Base-by-base conservation (phyloP, 768 basidiomycete species). In the Mycena leptocephala region DNA sequence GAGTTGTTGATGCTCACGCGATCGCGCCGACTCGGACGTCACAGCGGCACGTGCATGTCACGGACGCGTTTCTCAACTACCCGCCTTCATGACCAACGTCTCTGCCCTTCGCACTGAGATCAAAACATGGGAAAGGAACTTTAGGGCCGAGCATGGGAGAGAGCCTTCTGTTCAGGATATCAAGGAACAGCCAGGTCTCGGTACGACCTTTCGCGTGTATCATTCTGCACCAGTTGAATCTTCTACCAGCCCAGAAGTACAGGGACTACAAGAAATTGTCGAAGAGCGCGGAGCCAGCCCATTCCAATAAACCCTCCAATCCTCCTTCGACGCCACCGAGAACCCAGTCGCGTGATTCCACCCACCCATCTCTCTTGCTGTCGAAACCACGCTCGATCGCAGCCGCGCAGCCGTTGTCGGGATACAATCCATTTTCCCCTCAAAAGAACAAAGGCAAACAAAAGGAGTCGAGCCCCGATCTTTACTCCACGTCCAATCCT, bases 341-440 rank as follows among this genome's bases (percentile, higher is more conserved):
- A 78, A 77, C 78, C 24, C 81, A 65, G 72, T 76, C 73, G 76
- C 81, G 65, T 81, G 84, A 72, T 73, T 84, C 86, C 59, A 74
- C 82, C 75, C 63, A 83, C 82, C 65, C 82, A 66, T 85, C 86
- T 63, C 82, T 87, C 56, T 82, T 91, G 48, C 83, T 90, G 28
- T 86, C 89, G 13, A 88, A 86, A 74, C 82, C 91, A n/a, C 93
- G 92, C 73, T 80, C 87, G 14, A 84, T 91, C 48, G 88, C 89
- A 76, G 78, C 89, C 64, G 89, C 91, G 20, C 87, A 88, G 8
- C 90, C 93, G 37, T 84, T 92, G 51, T 82, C 88, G 16, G 86
- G 89, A 1, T 93, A 90, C 78, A 96, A 96, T 81, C 95, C 95
- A 9, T 96, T 96, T 84, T 96, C 95, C 39, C 95, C 95, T 10